Conservation (phyloP, 805 yeast genomes). For the Spencermartinsiella europaea region DNA sequence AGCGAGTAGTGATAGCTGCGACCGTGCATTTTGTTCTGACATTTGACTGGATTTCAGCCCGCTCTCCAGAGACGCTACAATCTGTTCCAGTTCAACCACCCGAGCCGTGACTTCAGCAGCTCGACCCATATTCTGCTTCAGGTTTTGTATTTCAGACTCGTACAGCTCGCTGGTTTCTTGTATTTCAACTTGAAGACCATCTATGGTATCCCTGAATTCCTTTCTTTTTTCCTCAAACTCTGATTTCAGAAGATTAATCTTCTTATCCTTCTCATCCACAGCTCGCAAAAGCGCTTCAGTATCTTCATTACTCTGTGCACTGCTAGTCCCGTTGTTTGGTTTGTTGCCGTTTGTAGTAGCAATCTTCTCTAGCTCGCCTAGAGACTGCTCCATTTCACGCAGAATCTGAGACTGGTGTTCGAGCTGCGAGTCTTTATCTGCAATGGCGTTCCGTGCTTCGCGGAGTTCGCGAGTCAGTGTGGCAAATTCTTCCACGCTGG, state of each 20-base stretch:
- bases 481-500: slow-evolving; percentile 12
- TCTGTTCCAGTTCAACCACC: slow-evolving; percentile 24
- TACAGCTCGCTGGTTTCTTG: slow-evolving; percentile 20
- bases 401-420: slow-evolving; percentile 43
- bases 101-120: slow-evolving; percentile 21
- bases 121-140: slow-evolving; percentile 19
- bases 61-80: slow-evolving; percentile 23
- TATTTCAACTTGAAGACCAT: slow-evolving; percentile 24
- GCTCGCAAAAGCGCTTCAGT: slow-evolving; percentile 20
- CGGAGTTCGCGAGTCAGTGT: slow-evolving; percentile 21
- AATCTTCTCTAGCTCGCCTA: slow-evolving; percentile 35
- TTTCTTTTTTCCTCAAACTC: slow-evolving; percentile 28
- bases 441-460: slow-evolving; percentile 14
- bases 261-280: slow-evolving; percentile 27
- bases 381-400: slow-evolving; percentile 43
- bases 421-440: slow-evolving; percentile 32
- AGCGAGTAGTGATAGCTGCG: slow-evolving; percentile 31
- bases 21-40: slow-evolving; percentile 27
- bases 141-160: slow-evolving; percentile 20
- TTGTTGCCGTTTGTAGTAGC: slow-evolving; percentile 13
- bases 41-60: slow-evolving; percentile 21
- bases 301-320: slow-evolving; percentile 24
- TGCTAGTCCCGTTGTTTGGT: slow-evolving; percentile 10
- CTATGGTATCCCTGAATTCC: slow-evolving; percentile 31
- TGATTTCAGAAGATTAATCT: slow-evolving; percentile 23